phyloP scores from a whole-genome alignment of 2,329 filamentous ascomycete genomes.

The Aspergillus vadensis region DNA sequence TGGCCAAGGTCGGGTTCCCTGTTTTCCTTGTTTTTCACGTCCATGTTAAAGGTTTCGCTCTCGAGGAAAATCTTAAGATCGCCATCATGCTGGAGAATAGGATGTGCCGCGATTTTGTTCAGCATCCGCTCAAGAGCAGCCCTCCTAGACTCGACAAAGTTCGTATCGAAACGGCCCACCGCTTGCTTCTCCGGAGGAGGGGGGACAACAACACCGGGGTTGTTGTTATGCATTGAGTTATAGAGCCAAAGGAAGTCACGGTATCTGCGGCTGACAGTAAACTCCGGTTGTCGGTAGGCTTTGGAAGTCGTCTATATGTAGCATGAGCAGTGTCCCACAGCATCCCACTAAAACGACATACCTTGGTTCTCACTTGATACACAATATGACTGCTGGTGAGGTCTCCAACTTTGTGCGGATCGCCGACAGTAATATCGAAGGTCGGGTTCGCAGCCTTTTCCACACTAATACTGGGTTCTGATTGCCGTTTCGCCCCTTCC shows the following conservation, averaged over 20 bases:
- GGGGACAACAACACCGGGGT: slow-evolving; percentile 90
- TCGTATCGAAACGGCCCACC: slow-evolving; percentile 90
- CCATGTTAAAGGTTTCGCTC: slow-evolving; percentile 92
- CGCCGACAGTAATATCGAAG: slow-evolving; percentile 88
- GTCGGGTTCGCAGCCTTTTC: slow-evolving; percentile 91
- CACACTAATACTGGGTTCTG: slow-evolving; percentile 79
- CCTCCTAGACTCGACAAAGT: slow-evolving; percentile 91
- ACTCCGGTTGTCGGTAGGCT: slow-evolving; percentile 89
- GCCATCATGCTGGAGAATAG: slow-evolving; percentile 85
- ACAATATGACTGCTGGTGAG: slow-evolving; percentile 96
- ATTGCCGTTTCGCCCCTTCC: slow-evolving; percentile 53
- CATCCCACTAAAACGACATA: slow-evolving; percentile 43
- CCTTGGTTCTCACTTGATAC: slow-evolving; percentile 92
- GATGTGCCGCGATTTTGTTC: slow-evolving; percentile 90
- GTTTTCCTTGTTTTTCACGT: slow-evolving; percentile 96
- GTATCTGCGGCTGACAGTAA: slow-evolving; percentile 90
- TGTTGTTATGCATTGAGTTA: slow-evolving; percentile 89
- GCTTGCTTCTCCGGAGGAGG: slow-evolving; percentile 98
- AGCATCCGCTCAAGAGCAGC: slow-evolving; percentile 95
- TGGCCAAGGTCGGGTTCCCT: slow-evolving; percentile 83
- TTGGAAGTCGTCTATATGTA: slow-evolving; percentile 80
- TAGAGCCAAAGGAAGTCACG: slow-evolving; percentile 98
- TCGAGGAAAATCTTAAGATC: slow-evolving; percentile 97
- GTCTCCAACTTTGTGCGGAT: slow-evolving; percentile 97
- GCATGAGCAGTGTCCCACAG: slow-evolving; percentile 8